Percentiles rank a stretch among this genome's conserved stretches.
These are phyloP conservation scores for Athelia psychrophila DNA, from an alignment of 1,284 basidiomycete genomes.

Conservation along the genomic window DNA sequence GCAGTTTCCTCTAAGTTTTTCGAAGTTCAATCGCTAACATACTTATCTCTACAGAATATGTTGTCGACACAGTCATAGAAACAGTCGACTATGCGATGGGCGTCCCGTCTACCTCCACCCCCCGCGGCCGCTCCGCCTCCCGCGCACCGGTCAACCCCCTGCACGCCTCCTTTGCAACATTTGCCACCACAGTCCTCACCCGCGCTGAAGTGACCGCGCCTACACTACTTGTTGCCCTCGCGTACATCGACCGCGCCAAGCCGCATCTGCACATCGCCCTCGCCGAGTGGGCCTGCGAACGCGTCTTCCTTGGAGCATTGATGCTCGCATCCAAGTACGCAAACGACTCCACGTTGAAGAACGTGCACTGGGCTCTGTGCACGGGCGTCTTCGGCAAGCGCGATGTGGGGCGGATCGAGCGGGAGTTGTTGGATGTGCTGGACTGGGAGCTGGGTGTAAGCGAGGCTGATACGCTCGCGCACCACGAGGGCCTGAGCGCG, in stretches of 20 bases:
- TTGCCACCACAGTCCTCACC: constrained; percentile 61
- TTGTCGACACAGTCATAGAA: constrained; percentile 62
- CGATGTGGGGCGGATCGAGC: constrained; percentile 73
- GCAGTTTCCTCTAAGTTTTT: constrained; percentile 20
- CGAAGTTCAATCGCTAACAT: neutral
- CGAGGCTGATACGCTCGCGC: constrained; percentile 61
- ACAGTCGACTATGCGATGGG: constrained; percentile 73
- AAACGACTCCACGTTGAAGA: constrained; percentile 75
- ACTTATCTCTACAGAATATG: constrained; percentile 47
- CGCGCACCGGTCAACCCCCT: constrained; percentile 43
- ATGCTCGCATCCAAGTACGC: constrained; percentile 75
- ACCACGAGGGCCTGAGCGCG: constrained; percentile 54
- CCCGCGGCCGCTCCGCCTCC: constrained; percentile 41
- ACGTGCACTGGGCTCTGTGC: constrained; percentile 75
- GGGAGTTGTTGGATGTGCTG: constrained; percentile 74
- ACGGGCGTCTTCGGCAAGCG: constrained; percentile 77
- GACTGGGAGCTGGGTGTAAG: constrained; percentile 64
- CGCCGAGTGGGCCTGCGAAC: constrained; percentile 76
- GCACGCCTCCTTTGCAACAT: constrained; percentile 52
- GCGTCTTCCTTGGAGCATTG: constrained; percentile 71
- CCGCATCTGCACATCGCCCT: constrained; percentile 72
- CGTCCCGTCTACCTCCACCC: constrained; percentile 47
- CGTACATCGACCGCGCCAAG: constrained; percentile 69
- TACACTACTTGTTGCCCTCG: constrained; percentile 60
- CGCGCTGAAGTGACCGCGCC: constrained; percentile 67